Conservation (phyloP, 176 grass and related monocot species). For the Ensete ventricosum region DNA sequence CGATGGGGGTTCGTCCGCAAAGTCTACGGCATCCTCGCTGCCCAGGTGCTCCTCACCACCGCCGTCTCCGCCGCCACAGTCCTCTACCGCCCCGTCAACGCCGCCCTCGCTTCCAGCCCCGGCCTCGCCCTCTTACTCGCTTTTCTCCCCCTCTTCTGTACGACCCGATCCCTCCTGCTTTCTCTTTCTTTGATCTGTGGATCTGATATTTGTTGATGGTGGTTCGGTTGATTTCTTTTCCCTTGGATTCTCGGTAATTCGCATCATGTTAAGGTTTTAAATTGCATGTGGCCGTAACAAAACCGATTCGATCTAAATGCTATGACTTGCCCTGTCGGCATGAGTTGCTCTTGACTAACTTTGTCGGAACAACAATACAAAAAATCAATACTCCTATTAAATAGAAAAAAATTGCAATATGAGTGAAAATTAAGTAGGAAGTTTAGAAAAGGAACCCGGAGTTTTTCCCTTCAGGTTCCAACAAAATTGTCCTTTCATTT, state of each 20-base stretch:
- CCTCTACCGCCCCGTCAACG: slow-evolving; percentile 60
- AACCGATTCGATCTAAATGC: background rate
- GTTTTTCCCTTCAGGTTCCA: no score
- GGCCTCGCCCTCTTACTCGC: slow-evolving; percentile 51
- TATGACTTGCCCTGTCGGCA: background rate
- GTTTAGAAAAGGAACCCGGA: no score
- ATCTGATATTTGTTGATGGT: background rate
- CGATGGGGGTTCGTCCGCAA: slow-evolving; percentile 99
- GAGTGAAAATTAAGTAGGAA: no score
- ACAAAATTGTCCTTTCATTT: no score
- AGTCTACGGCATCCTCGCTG: slow-evolving; percentile 98
- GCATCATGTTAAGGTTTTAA: background rate
- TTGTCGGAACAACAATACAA: no score
- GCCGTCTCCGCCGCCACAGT: slow-evolving; percentile 63
- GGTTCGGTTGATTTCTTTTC: background rate
- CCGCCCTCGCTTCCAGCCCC: slow-evolving; percentile 47
- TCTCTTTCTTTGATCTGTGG: background rate
- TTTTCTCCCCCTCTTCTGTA: slow-evolving; percentile 80
- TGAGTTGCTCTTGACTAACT: background rate
- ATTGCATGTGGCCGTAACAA: background rate
- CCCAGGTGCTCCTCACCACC: slow-evolving; percentile 87
- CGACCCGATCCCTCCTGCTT: slow-evolving; percentile 6
- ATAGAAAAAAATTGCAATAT: no score
- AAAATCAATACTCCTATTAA: no score
- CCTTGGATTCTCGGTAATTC: no score